Evolutionary conservation across 176 grass and related monocot genomes (phyloP).

Genomic region (Phragmites australis): DNA sequence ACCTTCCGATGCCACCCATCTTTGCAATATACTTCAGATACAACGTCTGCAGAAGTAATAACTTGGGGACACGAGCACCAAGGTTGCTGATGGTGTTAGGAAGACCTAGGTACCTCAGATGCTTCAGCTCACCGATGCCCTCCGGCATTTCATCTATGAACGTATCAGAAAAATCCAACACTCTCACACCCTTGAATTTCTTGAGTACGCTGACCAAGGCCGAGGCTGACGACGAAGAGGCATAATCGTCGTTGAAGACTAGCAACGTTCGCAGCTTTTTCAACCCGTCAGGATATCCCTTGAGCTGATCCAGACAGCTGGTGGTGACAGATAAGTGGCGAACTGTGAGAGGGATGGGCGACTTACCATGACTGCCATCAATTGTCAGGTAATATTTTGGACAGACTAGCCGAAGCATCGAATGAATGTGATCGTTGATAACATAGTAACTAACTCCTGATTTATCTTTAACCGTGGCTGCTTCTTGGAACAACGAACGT

Average conservation of each 20-base stretch:
- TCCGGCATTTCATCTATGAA: neutral
- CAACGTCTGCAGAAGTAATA: neutral
- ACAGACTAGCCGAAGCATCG: neutral
- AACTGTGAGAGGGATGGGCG: neutral
- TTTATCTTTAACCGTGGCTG: neutral
- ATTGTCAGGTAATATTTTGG: neutral
- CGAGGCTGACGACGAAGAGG: neutral
- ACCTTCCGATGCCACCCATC: neutral
- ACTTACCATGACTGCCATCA: too few relatives aligned
- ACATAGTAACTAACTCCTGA: neutral
- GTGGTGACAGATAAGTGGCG: neutral
- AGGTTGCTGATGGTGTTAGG: neutral
- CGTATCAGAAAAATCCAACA: neutral
- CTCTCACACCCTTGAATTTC: neutral
- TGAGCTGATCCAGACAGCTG: neutral
- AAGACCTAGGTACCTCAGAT: neutral
- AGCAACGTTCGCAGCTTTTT: neutral
- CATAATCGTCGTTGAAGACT: neutral
- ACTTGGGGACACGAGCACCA: neutral
- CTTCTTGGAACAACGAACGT: slow-evolving; percentile 1
- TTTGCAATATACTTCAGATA: neutral
- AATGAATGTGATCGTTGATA: slow-evolving; percentile 9
- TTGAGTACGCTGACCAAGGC: neutral
- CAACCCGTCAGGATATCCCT: neutral
- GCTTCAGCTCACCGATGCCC: neutral